These are phyloP conservation scores for Quercus phellos DNA, from an alignment of 331 rosid species.

Conservation along the genomic window DNA sequence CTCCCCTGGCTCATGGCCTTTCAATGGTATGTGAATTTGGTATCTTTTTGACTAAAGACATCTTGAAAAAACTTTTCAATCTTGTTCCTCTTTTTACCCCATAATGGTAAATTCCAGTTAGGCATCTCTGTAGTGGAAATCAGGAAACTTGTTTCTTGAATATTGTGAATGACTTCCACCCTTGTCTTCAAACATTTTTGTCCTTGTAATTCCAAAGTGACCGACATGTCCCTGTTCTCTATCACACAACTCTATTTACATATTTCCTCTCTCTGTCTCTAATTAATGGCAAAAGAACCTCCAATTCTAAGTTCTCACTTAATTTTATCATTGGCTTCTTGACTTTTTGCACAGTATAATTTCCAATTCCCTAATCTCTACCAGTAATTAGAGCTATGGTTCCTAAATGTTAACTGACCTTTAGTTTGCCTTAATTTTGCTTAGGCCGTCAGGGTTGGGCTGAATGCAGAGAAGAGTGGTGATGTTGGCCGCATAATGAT, in stretches of 20 bases:
- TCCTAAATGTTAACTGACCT: constrained; percentile 21
- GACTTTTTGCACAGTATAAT: constrained; percentile 10
- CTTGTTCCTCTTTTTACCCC: background rate
- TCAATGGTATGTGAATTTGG: constrained; percentile 56
- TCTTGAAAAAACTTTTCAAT: background rate
- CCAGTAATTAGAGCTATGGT: background rate
- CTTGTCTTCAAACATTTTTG: background rate
- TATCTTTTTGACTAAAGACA: background rate
- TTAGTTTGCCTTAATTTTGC: constrained; percentile 20
- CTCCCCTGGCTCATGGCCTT: constrained; percentile 98
- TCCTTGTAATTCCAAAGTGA: background rate
- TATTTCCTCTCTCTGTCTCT: background rate
- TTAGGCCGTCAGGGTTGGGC: constrained; percentile 92
- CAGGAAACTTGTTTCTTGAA: background rate
- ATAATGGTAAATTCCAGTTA: background rate
- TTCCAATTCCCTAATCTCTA: background rate
- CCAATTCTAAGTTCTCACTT: background rate
- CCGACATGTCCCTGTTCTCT: background rate
- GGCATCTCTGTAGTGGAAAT: background rate
- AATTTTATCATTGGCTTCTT: background rate
- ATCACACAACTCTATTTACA: background rate
- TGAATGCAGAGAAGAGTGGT: constrained; percentile 98
- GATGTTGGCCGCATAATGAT: constrained; percentile 95
- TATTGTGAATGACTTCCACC: background rate
- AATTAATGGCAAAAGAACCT: background rate